Base-by-base conservation (phyloP, 1,284 basidiomycete species). In the Moesziomyces antarcticus region DNA sequence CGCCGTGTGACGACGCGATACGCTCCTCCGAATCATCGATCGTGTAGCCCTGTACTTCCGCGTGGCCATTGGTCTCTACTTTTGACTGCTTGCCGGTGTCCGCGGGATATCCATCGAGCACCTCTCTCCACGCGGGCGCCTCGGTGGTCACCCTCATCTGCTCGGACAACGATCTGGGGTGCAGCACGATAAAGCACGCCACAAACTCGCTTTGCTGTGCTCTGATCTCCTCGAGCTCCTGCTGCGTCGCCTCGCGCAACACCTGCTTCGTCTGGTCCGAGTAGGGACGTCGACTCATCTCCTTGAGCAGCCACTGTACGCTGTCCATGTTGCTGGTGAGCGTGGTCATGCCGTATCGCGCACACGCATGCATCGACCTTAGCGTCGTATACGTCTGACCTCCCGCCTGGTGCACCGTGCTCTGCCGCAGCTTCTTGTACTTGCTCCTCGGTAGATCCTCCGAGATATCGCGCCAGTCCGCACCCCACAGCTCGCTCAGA, bases 271-370 rank as follows among this genome's bases (percentile, higher is more conserved):
- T 54, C 14, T 54, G 51, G 27, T 53, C 35, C 35, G 64, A 59
- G 27, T 62, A 61, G n/a, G 63, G 56, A 6, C 58, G 30, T 2
- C 67, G 46, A n/a, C 52, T 54, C 61, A 73, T 66, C 53, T 74
- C 59, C 43, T 69, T 68, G 37, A 78, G 52, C 45, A 79, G 66
- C 76, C 75, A 79, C 53, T 68, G 74, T 21, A 79, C 51, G 46
- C 75, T 77, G 35, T 67, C 59, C 54, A 75, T 66, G 45, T 78
- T 78, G 35, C 70, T 75, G 5, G 75, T 71, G n/a, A 77, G 41
- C 37, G 75, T 73, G 24, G 77, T 75, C 61, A 73, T 73, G 10
- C 72, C 66, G 27, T 72, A 58, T 1, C 63, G 25, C 20, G 59
- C 60, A 24, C 70, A 64, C 10, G 69, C 56, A 40, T 62, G 64